Percentiles rank a stretch among this genome's conserved stretches.
These are phyloP conservation scores for Tirmania nivea DNA, from an alignment of 495 filamentous ascomycete species.

Conservation along the genomic window DNA sequence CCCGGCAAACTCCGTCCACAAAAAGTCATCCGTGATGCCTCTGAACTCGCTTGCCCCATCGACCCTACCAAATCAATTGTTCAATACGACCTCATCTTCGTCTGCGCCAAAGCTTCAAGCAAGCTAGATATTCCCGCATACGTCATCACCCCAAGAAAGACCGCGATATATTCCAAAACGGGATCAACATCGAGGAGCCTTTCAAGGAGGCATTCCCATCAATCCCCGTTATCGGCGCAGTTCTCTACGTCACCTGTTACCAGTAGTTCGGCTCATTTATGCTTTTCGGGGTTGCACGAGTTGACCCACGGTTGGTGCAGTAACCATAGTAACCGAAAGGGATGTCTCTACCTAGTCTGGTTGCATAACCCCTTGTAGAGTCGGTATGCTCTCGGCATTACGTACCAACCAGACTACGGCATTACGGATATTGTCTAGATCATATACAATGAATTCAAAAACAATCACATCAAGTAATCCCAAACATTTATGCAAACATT, in stretches of 20 bases:
- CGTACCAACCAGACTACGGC: too few relatives aligned
- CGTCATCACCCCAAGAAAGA: constrained; percentile 29
- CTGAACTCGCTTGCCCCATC: neutral
- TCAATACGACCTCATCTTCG: constrained; percentile 36
- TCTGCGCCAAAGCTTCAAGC: constrained; percentile 37
- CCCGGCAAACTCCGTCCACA: constrained; percentile 5
- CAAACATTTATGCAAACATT: too few relatives aligned
- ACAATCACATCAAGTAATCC: too few relatives aligned
- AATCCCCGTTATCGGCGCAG: constrained; percentile 31
- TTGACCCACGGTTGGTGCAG: too few relatives aligned
- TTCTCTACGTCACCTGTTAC: constrained; percentile 29
- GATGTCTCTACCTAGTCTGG: too few relatives aligned
- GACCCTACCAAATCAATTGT: neutral
- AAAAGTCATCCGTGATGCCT: constrained; percentile 2
- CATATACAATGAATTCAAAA: too few relatives aligned
- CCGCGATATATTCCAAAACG: constrained; percentile 40
- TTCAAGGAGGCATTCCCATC: constrained; percentile 28
- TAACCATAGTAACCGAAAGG: too few relatives aligned
- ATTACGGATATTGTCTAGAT: too few relatives aligned
- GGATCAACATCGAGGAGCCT: constrained; percentile 39
- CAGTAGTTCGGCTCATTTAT: too few relatives aligned
- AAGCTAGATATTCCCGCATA: constrained; percentile 25
- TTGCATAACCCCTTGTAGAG: too few relatives aligned
- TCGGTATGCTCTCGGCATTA: too few relatives aligned
- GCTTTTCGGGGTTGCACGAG: too few relatives aligned